Base-by-base conservation (phyloP, 805 yeast species). In the Saturnispora halmiae region DNA sequence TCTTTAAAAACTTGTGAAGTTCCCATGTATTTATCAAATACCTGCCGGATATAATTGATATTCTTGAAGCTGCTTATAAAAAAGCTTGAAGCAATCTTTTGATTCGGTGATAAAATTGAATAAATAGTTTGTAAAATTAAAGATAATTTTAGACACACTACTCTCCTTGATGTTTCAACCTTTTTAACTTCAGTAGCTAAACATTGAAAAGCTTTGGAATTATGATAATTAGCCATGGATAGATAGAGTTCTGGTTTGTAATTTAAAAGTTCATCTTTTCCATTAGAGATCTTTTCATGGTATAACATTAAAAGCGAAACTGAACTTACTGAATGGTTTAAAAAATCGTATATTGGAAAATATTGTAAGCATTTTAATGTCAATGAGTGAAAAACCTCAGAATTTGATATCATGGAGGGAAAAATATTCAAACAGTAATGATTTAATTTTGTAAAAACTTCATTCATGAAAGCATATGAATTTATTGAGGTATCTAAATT, bases 141-240 rank as follows among this genome's bases (percentile, higher is more conserved):
- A 4, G 46, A 26, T 8, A 44, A 13, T 3, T 43, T 29, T 6
- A 46, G 32, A 16, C 40, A 35, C 14, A 40, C 32, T 10, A 41
- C 27, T 16, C 45, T 41, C 9, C 37, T 34, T n/a, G 30, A 29
- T 13, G 39, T 36, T 27, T 45, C 45, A 29, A 31, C 26, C 14
- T 31, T 22, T 15, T 24, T 34, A 3, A 46, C 31, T 27, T 48
- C 49, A 16, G 35, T 19, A 25, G 42, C 33, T 14, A 52, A 34
- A 19, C 41, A 35, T 30, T 46, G 39, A 4, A 53, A 34, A 10
- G 49, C 46, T 27, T 43, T 43, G 10, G 48, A 38, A 8, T 46
- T 46, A 41, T 53, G 55, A 31, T 40, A 46, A 21, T 49, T 49
- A 14, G 51, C 46, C n/a, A 51, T 22, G 31, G 38, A 32, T 15